A percentile compares a stretch with the other conserved stretches of the same genome.
phyloP scores from a whole-genome alignment of 2,329 filamentous ascomycete genomes.

The Colletotrichum euphorbiae region DNA sequence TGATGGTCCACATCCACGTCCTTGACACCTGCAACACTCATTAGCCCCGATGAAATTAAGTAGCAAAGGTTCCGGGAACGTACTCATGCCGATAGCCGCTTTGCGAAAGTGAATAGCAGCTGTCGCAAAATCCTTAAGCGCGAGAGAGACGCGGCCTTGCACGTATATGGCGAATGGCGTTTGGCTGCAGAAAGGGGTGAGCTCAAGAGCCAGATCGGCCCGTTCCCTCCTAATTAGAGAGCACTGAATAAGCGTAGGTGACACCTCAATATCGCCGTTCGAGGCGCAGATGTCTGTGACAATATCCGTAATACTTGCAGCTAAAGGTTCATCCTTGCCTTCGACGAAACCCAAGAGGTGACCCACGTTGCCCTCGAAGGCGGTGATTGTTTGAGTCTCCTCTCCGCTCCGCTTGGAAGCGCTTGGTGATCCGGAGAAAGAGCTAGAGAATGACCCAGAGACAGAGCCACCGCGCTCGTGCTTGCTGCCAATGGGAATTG shows the following conservation, averaged over 20 bases:
- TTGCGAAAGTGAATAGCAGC: constrained; percentile 84
- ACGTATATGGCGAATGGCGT: constrained; percentile 81
- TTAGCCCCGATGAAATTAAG: constrained; percentile 45
- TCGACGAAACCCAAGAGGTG: constrained; percentile 73
- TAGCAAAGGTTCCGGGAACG: constrained; percentile 50
- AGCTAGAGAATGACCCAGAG: constrained; percentile 43
- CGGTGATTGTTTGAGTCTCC: constrained; percentile 64
- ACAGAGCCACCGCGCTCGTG: constrained; percentile 52
- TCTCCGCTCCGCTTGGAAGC: constrained; percentile 57
- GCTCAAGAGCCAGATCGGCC: constrained; percentile 69
- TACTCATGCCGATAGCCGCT: constrained; percentile 85
- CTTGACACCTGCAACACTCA: constrained; percentile 54
- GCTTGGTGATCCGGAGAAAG: constrained; percentile 46
- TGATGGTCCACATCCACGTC: constrained; percentile 63
- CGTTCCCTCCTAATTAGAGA: constrained; percentile 69
- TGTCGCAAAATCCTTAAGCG: constrained; percentile 76
- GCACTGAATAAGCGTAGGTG: constrained; percentile 70
- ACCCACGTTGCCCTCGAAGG: constrained; percentile 69
- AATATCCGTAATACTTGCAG: constrained; percentile 73
- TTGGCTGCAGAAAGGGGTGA: constrained; percentile 66
- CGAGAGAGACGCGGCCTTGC: constrained; percentile 82
- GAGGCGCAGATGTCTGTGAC: constrained; percentile 73
- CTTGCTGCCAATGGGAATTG: constrained; percentile 58
- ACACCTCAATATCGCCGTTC: constrained; percentile 74
- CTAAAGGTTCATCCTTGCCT: constrained; percentile 60